Percentiles rank a stretch among this genome's conserved stretches.
Evolutionary conservation across 2,329 filamentous ascomycete species (phyloP).

Genomic region (Macrophomina tecta): DNA sequence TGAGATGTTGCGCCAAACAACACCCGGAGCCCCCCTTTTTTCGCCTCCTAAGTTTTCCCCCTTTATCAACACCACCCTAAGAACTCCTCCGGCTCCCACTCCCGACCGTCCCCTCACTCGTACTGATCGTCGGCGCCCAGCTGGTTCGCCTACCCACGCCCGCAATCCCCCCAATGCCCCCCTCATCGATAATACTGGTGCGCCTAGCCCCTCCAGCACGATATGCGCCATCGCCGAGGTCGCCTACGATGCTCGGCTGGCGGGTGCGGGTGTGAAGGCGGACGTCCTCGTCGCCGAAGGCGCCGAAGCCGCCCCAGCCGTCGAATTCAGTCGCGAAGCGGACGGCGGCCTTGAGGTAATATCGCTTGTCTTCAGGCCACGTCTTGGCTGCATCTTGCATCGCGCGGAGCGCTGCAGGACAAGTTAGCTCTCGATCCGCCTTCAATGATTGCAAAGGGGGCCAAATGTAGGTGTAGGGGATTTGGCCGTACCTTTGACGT

Average conservation of each 20-base stretch:
- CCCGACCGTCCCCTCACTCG: background rate
- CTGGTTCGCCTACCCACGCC: constrained; percentile 3
- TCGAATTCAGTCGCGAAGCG: constrained; percentile 76
- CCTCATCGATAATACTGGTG: constrained; percentile 9
- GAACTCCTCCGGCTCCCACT: background rate
- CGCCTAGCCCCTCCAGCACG: constrained; percentile 6
- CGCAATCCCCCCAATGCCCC: background rate
- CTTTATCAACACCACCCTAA: background rate
- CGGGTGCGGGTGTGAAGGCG: constrained; percentile 25
- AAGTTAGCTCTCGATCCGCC: background rate
- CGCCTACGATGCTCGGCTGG: constrained; percentile 18
- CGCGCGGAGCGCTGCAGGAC: constrained; percentile 66
- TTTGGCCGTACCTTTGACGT: constrained; percentile 68
- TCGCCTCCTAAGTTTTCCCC: background rate
- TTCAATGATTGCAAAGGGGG: background rate
- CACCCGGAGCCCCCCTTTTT: no score
- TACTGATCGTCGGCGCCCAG: constrained; percentile 9
- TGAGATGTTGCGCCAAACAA: no score
- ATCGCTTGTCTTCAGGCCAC: constrained; percentile 73
- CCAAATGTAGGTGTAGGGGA: no score
- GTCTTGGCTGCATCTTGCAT: constrained; percentile 76
- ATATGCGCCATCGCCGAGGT: constrained; percentile 9
- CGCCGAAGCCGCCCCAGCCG: constrained; percentile 65
- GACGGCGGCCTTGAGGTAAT: constrained; percentile 71
- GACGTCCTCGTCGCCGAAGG: constrained; percentile 24